Base-by-base conservation (phyloP, 768 basidiomycete genomes). In the Podaxis pistillaris region DNA sequence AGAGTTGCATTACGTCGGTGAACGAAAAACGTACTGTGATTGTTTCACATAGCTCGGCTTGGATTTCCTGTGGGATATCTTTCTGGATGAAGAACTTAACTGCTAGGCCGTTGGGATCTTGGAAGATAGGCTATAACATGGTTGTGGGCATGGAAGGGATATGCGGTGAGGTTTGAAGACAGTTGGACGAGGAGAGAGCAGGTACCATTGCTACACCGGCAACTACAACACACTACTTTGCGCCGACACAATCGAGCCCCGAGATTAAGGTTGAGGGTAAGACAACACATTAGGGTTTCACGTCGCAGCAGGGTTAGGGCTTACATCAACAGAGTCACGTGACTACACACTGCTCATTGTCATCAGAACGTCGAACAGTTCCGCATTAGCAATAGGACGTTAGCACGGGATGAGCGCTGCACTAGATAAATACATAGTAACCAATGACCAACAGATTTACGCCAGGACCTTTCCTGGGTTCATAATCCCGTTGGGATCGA, bases 401-500 rank as follows among this genome's bases (percentile, higher is more conserved):
- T 56, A 33, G 59, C 26, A 17, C n/a, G 63, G n/a, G 41, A 52
- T 52, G 50, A 52, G 47, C 47, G 22, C 22, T 49, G 22, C 9
- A 49, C 5, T 50, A 28, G 11, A 57, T 57, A 41, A 30, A 24
- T 46, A 51, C 49, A 59, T 3, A 22, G 24, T 22, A 28, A 12
- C 26, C 8, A 50, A 54, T 55, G 26, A 3, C 6, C 12, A 56
- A 33, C 19, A 54, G 37, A 24, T 26, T 64, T 75, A 79, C 68
- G 78, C 78, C 47, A 94, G 69, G 56, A 94, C 90, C 72, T 94
- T 94, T 36, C 90, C 89, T 1, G 94, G 96, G 70, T 95, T 96
- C 87, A 98, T 90, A 68, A 98, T 94, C 4, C 93, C 90, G 37
- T 85, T 82, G 3, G 93, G 93, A 74, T 98, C 96, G 72, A 98